Base-by-base conservation (phyloP, 345 rosid species). In the Citrus maxima region DNA sequence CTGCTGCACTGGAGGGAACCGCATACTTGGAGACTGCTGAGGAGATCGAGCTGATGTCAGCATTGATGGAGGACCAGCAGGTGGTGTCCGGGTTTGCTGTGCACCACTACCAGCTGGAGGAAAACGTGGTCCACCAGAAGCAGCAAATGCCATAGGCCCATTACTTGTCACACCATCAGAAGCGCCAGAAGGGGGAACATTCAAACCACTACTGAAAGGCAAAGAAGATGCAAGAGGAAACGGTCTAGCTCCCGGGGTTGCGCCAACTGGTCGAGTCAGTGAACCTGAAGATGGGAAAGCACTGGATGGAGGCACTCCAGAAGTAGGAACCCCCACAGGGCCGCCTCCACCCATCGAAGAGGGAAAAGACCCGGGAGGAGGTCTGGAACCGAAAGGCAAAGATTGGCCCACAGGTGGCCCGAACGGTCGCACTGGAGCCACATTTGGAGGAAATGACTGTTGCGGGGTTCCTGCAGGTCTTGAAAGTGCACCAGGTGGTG, bases 301-400 rank as follows among this genome's bases (percentile, higher is more conserved):
- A 74, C 80, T 58, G 51, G 85, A 40, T 78, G 87, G 80, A 56
- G 73, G 85, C 74, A 72, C 73, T 6, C 75, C 77, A 35, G 86
- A 70, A 24, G 81, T 51, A 37, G 74, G 81, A 16, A 72, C 75
- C 34, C 70, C 80, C 28, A 76, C 72, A 10, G 74, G 82, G 32
- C 84, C 82, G 6, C 85, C 87, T 27, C 84, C 81, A 12, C 83
- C 88, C 12, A 84, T 63, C 28, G 85, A 78, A 40, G 91, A 80
- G 16, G 88, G 86, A 66, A 88, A 72, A 10, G 90, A 81, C 21
- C 88, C 86, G 21, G 91, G 84, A 59, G 88, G 86, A 1, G 90
- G 92, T 79, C 98, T 86, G 64, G 89, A 80, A 34, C 89, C 92
- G 84, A 91, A 88, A 2, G 88, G 87, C 37, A 87, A 75, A 21